Base-by-base conservation (phyloP, 2,329 filamentous ascomycete genomes). In the Coleophoma eucalyptorum region DNA sequence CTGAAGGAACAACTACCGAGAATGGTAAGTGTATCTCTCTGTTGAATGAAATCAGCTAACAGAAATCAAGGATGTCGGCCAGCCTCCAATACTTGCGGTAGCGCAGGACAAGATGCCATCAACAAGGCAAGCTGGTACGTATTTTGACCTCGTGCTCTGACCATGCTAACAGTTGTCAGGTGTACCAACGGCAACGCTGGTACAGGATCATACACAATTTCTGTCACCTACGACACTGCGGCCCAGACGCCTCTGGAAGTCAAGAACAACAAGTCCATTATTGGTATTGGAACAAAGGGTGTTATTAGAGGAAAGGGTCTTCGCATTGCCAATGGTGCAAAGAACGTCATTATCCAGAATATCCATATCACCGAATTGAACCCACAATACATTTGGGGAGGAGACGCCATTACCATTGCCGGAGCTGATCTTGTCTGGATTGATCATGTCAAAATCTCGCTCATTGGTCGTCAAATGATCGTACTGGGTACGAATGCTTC, bases 51-150 rank as follows among this genome's bases (percentile, higher is more conserved):
- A 6, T 11, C 1, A n/a, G 20, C 11, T 13, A 32, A 45, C 7
- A 45, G n/a, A 16, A 33, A 31, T 31, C 13, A 8, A 35, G 81
- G 81, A 19, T 86, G 83, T 59, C 75, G 80, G 15, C 81, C 81
- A 20, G 80, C 77, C 21, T 73, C 63, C 11, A 66, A 74, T 3
- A 67, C 52, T 11, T 81, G 82, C 67, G 57, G 53, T 21, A 40
- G 44, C 7, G 53, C 53, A 20, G 57, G 57, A 35, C 81, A 86
- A 70, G 58, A 75, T 43, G 78, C 81, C 50, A 82, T 83, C 69
- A 82, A 84, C 65, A 70, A 83, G 66, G 69, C 54, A 21, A 32
- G 19, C 15, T 56, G 54, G 49, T n/a, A n/a, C n/a, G n/a, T n/a
- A n/a, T n/a, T n/a, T n/a, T n/a, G n/a, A n/a, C n/a, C n/a, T n/a